Evolutionary conservation across 2,329 filamentous ascomycete species (phyloP), one percentile per base, ranked within the genome.

Genomic region (Diaporthe australafricana): DNA sequence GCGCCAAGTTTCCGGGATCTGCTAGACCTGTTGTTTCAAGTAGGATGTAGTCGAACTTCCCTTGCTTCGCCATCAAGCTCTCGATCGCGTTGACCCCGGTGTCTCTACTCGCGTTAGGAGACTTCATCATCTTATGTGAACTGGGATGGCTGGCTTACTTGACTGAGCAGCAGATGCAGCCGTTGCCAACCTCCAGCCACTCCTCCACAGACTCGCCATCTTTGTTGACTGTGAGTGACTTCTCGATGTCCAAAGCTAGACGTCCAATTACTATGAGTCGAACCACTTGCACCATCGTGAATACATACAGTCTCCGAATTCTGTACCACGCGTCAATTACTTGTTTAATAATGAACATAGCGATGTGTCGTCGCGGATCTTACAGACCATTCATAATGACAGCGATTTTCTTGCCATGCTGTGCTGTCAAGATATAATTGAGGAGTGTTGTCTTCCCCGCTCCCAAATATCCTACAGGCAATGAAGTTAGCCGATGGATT

Each of bases 381-480:
- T 22, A 5, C 67, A 60, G 53, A 85, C 94, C 95, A 82, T 99
- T 99, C 85, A 99, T 90, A 71, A 99, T 98, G 17, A 99, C 96
- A 14, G 96, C 96, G 81, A 99, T 96, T 79, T 95, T 98, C 87
- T 98, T 98, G 81, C 96, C 96, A 87, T 99, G 96, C 73, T 96
- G 92, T 71, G 95, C 95, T 35, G 93, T 97, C 67, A 99, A 86
- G 74, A 99, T 98, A 81, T 98, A 98, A 81, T 99, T 98, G 72
- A 99, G 86, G 38, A 98, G 83, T 0, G 96, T 98, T 0, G 96
- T 98, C 83, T 99, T 99, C 22, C 96, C 96, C 11, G 96, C 94
- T 22, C 96, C 96, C 5, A 99, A 88, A 79, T 99, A 99, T 4
- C 96, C 94, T 96, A 74, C 35, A 16, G 48, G 30, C 30, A 11